Conservation (phyloP, 2,329 filamentous ascomycete genomes). For the Sphaceloma murrayae region DNA sequence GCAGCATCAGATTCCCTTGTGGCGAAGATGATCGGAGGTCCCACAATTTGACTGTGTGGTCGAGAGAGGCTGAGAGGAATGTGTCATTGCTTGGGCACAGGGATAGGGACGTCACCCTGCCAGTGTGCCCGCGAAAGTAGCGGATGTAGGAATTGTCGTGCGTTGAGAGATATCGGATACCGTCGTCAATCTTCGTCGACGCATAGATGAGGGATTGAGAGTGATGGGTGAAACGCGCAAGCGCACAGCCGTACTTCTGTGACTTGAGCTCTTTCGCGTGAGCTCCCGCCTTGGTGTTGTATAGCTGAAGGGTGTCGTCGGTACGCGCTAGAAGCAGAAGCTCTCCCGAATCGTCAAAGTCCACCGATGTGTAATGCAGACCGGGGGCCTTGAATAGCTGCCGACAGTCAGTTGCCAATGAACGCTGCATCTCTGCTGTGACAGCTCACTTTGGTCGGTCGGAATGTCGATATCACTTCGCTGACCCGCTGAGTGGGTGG, state of each 20-base stretch:
- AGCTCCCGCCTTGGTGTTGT: slow-evolving; percentile 83
- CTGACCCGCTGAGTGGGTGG: slow-evolving; percentile 50
- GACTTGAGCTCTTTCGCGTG: slow-evolving; percentile 82
- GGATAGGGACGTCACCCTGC: slow-evolving; percentile 69
- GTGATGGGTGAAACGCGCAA: slow-evolving; percentile 90
- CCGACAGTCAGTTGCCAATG: not conserved
- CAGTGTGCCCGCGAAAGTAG: slow-evolving; percentile 88
- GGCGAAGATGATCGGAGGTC: slow-evolving; percentile 71
- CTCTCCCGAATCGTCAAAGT: slow-evolving; percentile 93
- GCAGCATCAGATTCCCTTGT: slow-evolving; percentile 70
- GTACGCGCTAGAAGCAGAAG: slow-evolving; percentile 82
- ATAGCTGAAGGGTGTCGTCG: slow-evolving; percentile 92
- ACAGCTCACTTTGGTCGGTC: slow-evolving; percentile 62
- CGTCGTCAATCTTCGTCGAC: slow-evolving; percentile 89
- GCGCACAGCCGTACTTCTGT: slow-evolving; percentile 93
- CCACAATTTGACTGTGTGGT: slow-evolving; percentile 89
- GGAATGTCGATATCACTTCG: slow-evolving; percentile 67
- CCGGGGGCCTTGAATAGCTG: slow-evolving; percentile 38
- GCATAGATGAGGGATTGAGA: slow-evolving; percentile 88
- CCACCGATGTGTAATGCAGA: slow-evolving; percentile 67
- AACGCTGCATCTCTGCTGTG: not conserved
- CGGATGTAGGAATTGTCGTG: slow-evolving; percentile 96
- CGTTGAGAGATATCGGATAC: slow-evolving; percentile 74
- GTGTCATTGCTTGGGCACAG: slow-evolving; percentile 80
- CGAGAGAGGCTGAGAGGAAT: slow-evolving; percentile 83